phyloP scores from a whole-genome alignment of 768 basidiomycete genomes.

The Serendipita sp. region DNA sequence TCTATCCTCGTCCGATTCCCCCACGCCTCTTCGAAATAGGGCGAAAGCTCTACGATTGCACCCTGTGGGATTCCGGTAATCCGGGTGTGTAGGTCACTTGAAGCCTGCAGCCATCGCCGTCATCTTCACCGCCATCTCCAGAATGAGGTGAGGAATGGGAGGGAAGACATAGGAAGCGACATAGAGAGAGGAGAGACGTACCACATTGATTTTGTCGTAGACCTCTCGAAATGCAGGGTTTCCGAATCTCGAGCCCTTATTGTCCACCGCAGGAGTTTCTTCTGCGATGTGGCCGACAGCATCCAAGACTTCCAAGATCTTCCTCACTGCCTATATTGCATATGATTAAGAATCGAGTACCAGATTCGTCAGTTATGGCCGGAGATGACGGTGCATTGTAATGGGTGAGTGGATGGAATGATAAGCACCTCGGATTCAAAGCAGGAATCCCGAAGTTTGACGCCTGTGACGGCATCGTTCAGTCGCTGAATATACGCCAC shows the following conservation, averaged over 20 bases:
- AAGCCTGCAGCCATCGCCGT: constrained; percentile 24
- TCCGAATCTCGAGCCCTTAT: constrained; percentile 82
- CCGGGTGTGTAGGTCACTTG: constrained; percentile 38
- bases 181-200: constrained; percentile 19
- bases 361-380: too few relatives aligned
- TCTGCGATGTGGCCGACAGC: constrained; percentile 48
- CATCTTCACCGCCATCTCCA: too few relatives aligned
- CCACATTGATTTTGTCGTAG: constrained; percentile 67
- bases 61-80: constrained; percentile 44
- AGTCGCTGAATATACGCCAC: constrained; percentile 55
- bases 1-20: constrained; percentile 86
- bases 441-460: constrained; percentile 56
- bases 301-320: constrained; percentile 49
- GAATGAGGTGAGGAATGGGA: not conserved
- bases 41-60: constrained; percentile 51
- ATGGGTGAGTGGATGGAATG: not conserved
- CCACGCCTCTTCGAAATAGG: constrained; percentile 80
- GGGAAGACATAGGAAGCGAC: not conserved
- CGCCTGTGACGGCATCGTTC: constrained; percentile 59
- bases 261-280: constrained; percentile 73
- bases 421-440: constrained; percentile 36
- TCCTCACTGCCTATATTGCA: constrained; percentile 37
- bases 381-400: not conserved
- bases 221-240: constrained; percentile 93
- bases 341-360: too few relatives aligned